Conservation (phyloP, 116 monocot genomes). For the Papilionanthe hybrid region DNA sequence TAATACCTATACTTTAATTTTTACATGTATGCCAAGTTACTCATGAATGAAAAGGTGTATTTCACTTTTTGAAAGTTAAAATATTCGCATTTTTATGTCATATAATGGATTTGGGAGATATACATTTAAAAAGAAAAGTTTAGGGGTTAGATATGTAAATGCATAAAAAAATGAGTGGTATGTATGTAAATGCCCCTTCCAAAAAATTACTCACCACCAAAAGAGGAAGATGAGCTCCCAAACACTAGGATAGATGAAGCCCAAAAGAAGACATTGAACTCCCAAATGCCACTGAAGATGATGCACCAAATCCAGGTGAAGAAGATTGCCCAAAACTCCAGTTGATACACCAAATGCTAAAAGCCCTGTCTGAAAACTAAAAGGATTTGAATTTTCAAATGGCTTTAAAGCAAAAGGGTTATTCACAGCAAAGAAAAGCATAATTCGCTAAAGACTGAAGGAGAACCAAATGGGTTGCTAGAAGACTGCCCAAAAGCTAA, state of each 20-base stretch:
- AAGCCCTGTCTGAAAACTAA: constrained; percentile 68
- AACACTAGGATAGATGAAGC: constrained; percentile 45
- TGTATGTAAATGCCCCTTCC: too few species aligned
- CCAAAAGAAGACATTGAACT: constrained; percentile 38
- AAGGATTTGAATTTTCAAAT: constrained; percentile 70
- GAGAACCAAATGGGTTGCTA: constrained; percentile 72
- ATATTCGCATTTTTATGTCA: too few species aligned
- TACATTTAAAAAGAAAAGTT: too few species aligned
- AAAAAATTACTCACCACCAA: constrained; percentile 35
- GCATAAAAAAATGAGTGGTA: too few species aligned
- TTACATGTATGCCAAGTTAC: too few species aligned
- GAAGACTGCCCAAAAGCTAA: constrained; percentile 92
- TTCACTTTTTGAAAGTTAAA: too few species aligned
- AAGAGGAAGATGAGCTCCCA: constrained; percentile 40
- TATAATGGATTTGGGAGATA: too few species aligned
- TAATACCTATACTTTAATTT: too few species aligned
- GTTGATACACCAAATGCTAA: constrained; percentile 81
- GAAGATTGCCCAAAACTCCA: constrained; percentile 79
- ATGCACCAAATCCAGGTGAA: constrained; percentile 70
- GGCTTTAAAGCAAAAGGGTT: constrained; percentile 79
- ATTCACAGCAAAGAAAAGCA: constrained; percentile 11
- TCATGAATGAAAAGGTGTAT: too few species aligned
- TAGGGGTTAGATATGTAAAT: too few species aligned
- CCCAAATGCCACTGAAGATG: constrained; percentile 57
- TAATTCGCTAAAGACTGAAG: constrained; percentile 60